A percentile compares a stretch with the other conserved stretches of the same genome.
Evolutionary conservation across 163 green algal genomes (phyloP).

Genomic region (Volvox carteri): DNA sequence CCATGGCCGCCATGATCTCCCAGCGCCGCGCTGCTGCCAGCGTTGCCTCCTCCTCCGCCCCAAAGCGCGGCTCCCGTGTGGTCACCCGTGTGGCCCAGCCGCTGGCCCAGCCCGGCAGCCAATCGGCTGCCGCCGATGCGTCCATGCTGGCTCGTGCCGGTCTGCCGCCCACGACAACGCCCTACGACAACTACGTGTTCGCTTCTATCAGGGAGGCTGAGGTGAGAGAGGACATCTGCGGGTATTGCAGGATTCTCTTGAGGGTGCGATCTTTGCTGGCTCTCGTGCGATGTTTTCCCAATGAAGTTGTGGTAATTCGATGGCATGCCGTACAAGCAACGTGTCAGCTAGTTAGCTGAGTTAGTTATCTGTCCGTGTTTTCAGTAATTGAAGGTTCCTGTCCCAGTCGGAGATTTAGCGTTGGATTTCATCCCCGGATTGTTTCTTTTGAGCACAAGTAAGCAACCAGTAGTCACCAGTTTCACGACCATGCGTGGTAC

Average conservation of each 20-base stretch:
- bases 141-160: conserved; percentile 34
- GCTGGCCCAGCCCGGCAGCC: not conserved
- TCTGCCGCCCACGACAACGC: conserved; percentile 61
- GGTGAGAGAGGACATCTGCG: conserved; percentile 61
- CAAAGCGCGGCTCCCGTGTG: conserved; percentile 27
- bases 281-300: not conserved
- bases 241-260: too few relatives aligned
- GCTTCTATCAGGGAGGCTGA: conserved; percentile 84
- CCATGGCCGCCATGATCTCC: not conserved
- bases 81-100: conserved; percentile 44
- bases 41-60: not conserved
- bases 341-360: too few relatives aligned
- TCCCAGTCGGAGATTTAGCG: too few relatives aligned
- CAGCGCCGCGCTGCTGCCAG: not conserved
- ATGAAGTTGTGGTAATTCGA: too few relatives aligned
- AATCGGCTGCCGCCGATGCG: not conserved
- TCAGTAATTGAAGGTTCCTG: too few relatives aligned
- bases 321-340: too few relatives aligned
- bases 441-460: too few relatives aligned
- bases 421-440: too few relatives aligned
- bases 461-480: too few relatives aligned
- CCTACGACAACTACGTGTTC: conserved; percentile 86
- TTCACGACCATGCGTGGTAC: too few relatives aligned
- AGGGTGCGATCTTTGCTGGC: too few relatives aligned
- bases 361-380: too few relatives aligned